Conservation (phyloP, 2,329 filamentous ascomycete species). For the Ceratocystis cubensis region DNA sequence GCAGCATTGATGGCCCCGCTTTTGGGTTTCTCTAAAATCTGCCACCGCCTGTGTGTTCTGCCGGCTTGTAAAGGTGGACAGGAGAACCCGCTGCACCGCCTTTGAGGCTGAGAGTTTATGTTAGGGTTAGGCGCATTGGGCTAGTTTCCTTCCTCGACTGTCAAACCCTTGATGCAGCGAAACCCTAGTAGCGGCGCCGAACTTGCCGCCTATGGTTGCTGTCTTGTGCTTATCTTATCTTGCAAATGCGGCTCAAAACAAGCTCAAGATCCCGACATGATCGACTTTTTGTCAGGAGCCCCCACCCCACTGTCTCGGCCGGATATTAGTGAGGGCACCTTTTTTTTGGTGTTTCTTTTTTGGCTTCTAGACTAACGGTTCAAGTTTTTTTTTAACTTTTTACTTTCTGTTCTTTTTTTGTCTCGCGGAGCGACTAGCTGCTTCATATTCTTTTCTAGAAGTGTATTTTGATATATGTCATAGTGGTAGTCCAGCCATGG, state of each 20-base stretch:
- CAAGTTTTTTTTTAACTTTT: neutral
- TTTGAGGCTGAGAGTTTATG: neutral
- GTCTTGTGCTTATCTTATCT: neutral
- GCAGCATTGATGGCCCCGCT: neutral
- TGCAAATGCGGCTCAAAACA: slow-evolving; percentile 6
- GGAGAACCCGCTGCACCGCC: neutral
- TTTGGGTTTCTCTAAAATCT: neutral
- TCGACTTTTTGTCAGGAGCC: neutral
- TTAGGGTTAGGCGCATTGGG: neutral
- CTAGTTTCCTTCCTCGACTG: neutral
- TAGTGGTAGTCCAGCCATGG: neutral
- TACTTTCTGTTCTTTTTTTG: neutral
- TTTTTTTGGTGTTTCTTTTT: neutral
- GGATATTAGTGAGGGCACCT: neutral
- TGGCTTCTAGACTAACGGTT: neutral
- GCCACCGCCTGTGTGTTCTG: neutral
- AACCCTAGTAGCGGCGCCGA: neutral
- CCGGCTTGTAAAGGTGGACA: neutral
- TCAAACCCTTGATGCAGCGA: neutral
- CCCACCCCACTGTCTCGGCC: neutral
- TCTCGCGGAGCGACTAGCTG: neutral
- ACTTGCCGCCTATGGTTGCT: neutral
- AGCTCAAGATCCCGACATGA: slow-evolving; percentile 6
- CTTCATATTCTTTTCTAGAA: neutral
- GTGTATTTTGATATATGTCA: neutral